Evolutionary conservation across 495 filamentous ascomycete genomes (phyloP), one percentile per base, ranked within the genome.

Genomic region (Coniosporium apollinis): DNA sequence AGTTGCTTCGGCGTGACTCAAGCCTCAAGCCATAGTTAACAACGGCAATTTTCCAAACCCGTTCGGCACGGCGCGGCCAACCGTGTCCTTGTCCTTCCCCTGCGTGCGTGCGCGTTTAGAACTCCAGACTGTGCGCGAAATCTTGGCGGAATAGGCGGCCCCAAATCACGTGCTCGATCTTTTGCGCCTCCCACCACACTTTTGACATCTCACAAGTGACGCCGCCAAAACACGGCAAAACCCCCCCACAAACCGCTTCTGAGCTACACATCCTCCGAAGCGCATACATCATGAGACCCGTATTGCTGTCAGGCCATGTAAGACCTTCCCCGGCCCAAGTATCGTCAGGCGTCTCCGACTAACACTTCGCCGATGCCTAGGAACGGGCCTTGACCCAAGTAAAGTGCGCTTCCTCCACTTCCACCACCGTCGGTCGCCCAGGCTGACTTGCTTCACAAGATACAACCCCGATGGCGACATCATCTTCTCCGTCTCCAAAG

Each of bases 331-430:
- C 24, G 22, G 25, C 18, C 33, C 34, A 30, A 28, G 34, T 13
- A 18, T 22, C 17, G 22, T 30, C 20, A 4, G 33, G 15, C 9
- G 8, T n/a, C 3, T 6, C 10, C 20, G 14, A 42, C 48, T 45
- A 40, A 54, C 52, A 43, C 46, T 38, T 41, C 16, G 31, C 29
- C 18, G 43, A 30, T 37, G 33, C 37, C 21, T 47, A 76, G 72
- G 91, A 96, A 70, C 84, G 89, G 64, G 86, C 89, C 60, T 70
- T 99, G 57, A 96, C 85, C 52, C 89, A 99, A 59, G 91, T 97
- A 60, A 93, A 85, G 76, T 83, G 62, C 41, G 69, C 49, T 30
- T n/a, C 34, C 22, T 20, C 19, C 18, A n/a, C 10, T 11, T 11
- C 11, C 21, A 14, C 28, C 19, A 18, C 30, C 18, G 11, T 9